Conservation (phyloP, 1,284 basidiomycete species). For the Trametes sp. region DNA sequence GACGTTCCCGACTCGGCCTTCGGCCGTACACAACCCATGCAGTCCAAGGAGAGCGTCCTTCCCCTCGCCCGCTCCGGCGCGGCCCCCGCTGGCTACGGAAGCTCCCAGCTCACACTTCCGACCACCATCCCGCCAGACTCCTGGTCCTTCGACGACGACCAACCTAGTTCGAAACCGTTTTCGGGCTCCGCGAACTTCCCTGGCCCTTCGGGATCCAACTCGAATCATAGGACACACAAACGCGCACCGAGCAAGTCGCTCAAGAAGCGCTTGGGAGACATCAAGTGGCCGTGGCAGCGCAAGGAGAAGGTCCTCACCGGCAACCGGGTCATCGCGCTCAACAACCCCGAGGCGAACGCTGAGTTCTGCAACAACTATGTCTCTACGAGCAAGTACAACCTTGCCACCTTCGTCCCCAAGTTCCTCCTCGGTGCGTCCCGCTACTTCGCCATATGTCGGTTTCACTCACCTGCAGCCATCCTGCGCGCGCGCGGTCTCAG, state of each 20-base stretch:
- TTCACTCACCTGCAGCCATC: background rate
- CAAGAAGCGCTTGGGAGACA: constrained; percentile 45
- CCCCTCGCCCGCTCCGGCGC: constrained; percentile 65
- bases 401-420: constrained; percentile 90
- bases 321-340: constrained; percentile 79
- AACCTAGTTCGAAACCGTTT: constrained; percentile 48
- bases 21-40: constrained; percentile 62
- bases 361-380: constrained; percentile 88
- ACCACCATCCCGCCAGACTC: constrained; percentile 59
- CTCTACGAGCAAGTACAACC: constrained; percentile 96
- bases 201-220: constrained; percentile 23
- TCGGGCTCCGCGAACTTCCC: constrained; percentile 53
- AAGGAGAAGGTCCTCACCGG: constrained; percentile 66
- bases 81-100: constrained; percentile 62
- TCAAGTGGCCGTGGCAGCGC: constrained; percentile 85
- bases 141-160: constrained; percentile 77
- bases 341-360: constrained; percentile 66
- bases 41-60: constrained; percentile 74
- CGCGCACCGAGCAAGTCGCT: constrained; percentile 34
- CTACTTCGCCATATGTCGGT: background rate
- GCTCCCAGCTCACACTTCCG: constrained; percentile 52
- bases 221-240: constrained; percentile 22
- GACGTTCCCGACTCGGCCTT: constrained; percentile 71
- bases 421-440: constrained; percentile 84
- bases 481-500: constrained; percentile 49